phyloP scores from a whole-genome alignment of 2,329 filamentous ascomycete genomes.

The Thermoascus crustaceus region DNA sequence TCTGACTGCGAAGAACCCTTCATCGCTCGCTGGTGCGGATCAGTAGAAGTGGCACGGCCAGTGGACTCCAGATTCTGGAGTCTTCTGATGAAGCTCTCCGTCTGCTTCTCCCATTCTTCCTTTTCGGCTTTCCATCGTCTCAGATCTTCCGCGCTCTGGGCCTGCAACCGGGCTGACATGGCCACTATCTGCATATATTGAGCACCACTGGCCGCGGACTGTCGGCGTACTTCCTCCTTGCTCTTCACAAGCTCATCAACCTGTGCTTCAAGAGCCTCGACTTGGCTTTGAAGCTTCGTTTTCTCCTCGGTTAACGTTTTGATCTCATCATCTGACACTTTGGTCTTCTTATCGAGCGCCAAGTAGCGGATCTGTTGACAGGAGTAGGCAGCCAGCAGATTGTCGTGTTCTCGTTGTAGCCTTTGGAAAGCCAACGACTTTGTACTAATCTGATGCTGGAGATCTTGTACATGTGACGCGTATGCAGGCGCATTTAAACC shows the following conservation, averaged over 20 bases:
- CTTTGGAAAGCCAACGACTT: constrained; percentile 47
- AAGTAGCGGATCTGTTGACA: constrained; percentile 43
- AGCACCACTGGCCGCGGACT: constrained; percentile 36
- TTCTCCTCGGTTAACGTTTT: constrained; percentile 45
- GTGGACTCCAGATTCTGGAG: constrained; percentile 26
- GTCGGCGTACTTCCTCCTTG: constrained; percentile 39
- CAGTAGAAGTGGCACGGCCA: background rate
- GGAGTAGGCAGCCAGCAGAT: constrained; percentile 44
- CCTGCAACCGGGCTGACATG: constrained; percentile 40
- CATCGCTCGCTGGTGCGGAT: background rate
- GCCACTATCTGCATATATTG: constrained; percentile 47
- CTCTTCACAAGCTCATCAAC: constrained; percentile 42
- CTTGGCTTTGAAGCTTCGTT: constrained; percentile 40
- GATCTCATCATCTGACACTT: constrained; percentile 45
- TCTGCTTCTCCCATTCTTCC: constrained; percentile 20
- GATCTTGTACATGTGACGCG: constrained; percentile 34
- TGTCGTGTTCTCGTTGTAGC: constrained; percentile 47
- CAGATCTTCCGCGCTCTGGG: constrained; percentile 35
- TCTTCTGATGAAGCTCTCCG: constrained; percentile 24
- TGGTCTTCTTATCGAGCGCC: constrained; percentile 45
- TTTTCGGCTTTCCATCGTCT: constrained; percentile 36
- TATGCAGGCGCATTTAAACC: constrained; percentile 21
- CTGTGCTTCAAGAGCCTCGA: constrained; percentile 41
- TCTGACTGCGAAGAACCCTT: background rate
- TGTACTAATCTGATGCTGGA: constrained; percentile 48